Evolutionary conservation across 345 rosid species (phyloP).

Genomic region (Garcia nutans): DNA sequence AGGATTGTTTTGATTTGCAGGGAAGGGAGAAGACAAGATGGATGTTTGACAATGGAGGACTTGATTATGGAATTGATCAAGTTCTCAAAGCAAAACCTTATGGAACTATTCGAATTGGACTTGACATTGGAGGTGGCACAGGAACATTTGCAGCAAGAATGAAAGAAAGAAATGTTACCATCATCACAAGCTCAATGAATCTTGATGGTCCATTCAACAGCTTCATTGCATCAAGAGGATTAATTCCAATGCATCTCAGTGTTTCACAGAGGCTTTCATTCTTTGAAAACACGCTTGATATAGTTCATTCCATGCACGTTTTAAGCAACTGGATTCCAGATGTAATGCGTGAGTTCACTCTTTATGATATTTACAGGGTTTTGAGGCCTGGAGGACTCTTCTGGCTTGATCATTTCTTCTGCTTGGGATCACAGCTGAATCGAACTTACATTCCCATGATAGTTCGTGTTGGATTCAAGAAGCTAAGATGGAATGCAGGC

Average conservation of each 20-base stretch:
- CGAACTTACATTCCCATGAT: slow-evolving; percentile 40
- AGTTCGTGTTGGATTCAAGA: slow-evolving; percentile 41
- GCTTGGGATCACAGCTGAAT: slow-evolving; percentile 46
- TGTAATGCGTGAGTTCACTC: slow-evolving; percentile 42
- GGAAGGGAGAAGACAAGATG: slow-evolving; percentile 44
- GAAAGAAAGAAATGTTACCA: slow-evolving; percentile 52
- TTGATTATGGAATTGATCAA: slow-evolving; percentile 44
- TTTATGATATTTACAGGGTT: slow-evolving; percentile 47
- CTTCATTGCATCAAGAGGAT: slow-evolving; percentile 51
- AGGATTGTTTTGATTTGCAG: slow-evolving; percentile 46
- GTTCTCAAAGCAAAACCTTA: slow-evolving; percentile 31
- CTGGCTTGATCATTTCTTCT: slow-evolving; percentile 61
- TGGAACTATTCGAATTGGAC: slow-evolving; percentile 43
- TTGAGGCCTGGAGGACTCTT: slow-evolving; percentile 55
- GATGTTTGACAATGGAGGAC: slow-evolving; percentile 37
- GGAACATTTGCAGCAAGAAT: slow-evolving; percentile 60
- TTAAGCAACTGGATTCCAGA: slow-evolving; percentile 53
- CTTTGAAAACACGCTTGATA: slow-evolving; percentile 53
- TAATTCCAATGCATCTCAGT: slow-evolving; percentile 44
- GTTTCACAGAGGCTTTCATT: slow-evolving; percentile 54
- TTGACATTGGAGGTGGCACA: slow-evolving; percentile 47
- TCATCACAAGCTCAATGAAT: slow-evolving; percentile 49
- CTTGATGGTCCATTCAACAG: slow-evolving; percentile 53
- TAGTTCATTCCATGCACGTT: slow-evolving; percentile 54
- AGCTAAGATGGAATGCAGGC: slow-evolving; percentile 43